Base-by-base conservation (phyloP, 1,284 basidiomycete genomes). In the Paramarasmius palmivorus region DNA sequence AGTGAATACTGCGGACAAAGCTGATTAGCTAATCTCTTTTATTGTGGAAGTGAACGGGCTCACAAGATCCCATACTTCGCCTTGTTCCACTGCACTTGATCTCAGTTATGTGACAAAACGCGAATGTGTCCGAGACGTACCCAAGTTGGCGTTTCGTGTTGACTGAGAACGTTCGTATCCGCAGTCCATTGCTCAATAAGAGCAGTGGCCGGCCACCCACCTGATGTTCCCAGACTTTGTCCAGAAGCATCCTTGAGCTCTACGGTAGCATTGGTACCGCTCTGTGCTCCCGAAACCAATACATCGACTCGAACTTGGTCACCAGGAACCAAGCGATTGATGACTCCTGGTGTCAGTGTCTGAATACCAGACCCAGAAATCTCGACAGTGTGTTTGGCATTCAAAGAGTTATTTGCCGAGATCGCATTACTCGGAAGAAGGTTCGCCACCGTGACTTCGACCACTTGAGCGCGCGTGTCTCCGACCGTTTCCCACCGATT, bases 1-100 rank as follows among this genome's bases (percentile, higher is more conserved):
- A 85, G 59, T 84, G 83, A 48, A 85, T 72, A 64, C 81, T 70
- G 25, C 42, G 15, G n/a, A 12, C 19, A 39, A 42, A 20, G 50
- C 26, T 15, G 52, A 29, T 37, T 48, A 34, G 26, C n/a, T 40
- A 22, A 25, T 17, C 51, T n/a, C 29, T 34, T 15, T 37, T 48
- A 19, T 38, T 9, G 52, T 52, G 7, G 23, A 37, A 12, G 26
- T n/a, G 17, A 52, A 12, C 7, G 9, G 44, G 65, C 78, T 62
- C 54, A 81, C 80, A 85, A 84, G 37, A 84, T 83, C 2, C 81
- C 81, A 57, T 73, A 82, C 60, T 82, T 82, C 14, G 74, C 80
- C 45, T 74, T 67, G 54, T 69, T 75, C 72, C 72, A 82, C 78
- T 59, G 26, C n/a, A 17, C n/a, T n/a, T n/a, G n/a, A n/a, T n/a